These are phyloP conservation scores for Xylaria nigripes DNA, from an alignment of 495 filamentous ascomycete genomes.

Conservation along the genomic window DNA sequence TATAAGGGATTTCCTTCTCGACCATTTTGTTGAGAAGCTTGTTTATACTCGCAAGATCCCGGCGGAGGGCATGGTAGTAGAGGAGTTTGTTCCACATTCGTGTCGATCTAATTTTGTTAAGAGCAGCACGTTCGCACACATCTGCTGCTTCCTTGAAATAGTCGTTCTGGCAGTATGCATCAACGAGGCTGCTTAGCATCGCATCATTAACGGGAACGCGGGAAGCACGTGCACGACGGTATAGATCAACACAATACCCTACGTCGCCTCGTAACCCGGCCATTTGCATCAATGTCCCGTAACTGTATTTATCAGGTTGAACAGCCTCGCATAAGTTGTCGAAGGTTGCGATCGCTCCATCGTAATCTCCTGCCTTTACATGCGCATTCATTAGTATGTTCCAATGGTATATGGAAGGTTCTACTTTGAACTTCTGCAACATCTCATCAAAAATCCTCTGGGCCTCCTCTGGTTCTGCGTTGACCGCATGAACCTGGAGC, in stretches of 20 bases:
- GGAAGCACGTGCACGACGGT: constrained; percentile 42
- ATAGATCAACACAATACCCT: constrained; percentile 55
- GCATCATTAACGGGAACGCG: constrained; percentile 19
- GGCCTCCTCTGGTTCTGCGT: constrained; percentile 52
- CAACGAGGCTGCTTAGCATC: constrained; percentile 58
- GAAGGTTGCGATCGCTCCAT: constrained; percentile 53
- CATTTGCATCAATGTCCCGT: constrained; percentile 63
- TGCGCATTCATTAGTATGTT: constrained; percentile 74
- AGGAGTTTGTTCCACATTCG: constrained; percentile 75
- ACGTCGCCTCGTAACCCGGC: constrained; percentile 67
- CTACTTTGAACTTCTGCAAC: constrained; percentile 41
- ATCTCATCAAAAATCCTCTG: constrained; percentile 53
- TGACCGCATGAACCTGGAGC: constrained; percentile 57
- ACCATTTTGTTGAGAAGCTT: constrained; percentile 58
- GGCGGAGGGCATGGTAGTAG: constrained; percentile 53
- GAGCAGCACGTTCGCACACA: constrained; percentile 38
- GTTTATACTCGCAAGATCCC: constrained; percentile 54
- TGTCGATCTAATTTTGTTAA: constrained; percentile 39
- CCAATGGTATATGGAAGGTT: constrained; percentile 51
- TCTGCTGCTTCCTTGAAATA: constrained; percentile 52
- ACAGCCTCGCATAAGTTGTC: constrained; percentile 42
- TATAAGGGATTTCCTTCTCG: constrained; percentile 45
- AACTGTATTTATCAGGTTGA: constrained; percentile 52
- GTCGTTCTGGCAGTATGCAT: constrained; percentile 60
- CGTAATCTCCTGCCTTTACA: constrained; percentile 53